These are phyloP conservation scores for Paramyrothecium roridum DNA, from an alignment of 2,329 filamentous ascomycete genomes.

Conservation along the genomic window DNA sequence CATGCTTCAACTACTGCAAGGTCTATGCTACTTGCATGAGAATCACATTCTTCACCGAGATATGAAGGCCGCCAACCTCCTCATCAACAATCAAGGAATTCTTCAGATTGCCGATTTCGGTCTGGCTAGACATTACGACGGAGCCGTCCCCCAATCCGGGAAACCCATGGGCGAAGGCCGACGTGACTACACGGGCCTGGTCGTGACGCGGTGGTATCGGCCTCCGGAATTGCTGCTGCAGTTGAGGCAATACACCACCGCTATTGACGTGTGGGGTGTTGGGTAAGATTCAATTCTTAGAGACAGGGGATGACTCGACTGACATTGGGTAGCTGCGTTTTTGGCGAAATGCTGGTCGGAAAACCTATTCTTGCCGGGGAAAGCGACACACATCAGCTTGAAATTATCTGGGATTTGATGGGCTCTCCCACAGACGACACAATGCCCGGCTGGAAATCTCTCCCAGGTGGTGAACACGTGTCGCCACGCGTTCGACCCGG, in stretches of 20 bases:
- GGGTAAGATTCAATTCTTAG: slow-evolving; percentile 57
- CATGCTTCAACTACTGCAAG: slow-evolving; percentile 87
- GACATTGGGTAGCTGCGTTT: slow-evolving; percentile 71
- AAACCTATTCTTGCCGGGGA: slow-evolving; percentile 91
- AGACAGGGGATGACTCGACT: slow-evolving; percentile 7
- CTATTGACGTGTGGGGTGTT: slow-evolving; percentile 97
- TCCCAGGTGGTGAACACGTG: slow-evolving; percentile 79
- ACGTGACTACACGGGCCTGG: slow-evolving; percentile 91
- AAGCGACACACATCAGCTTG: slow-evolving; percentile 83
- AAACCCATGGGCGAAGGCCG: slow-evolving; percentile 79
- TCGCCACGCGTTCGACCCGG: slow-evolving; percentile 59
- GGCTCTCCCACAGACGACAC: slow-evolving; percentile 84
- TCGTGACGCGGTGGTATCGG: slow-evolving; percentile 96
- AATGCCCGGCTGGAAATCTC: slow-evolving; percentile 85
- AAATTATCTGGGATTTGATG: slow-evolving; percentile 90
- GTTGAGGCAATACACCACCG: slow-evolving; percentile 88
- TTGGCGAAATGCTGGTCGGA: slow-evolving; percentile 94
- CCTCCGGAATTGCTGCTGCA: slow-evolving; percentile 90
- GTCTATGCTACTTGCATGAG: slow-evolving; percentile 85
- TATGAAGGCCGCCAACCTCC: slow-evolving; percentile 97
- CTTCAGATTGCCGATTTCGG: slow-evolving; percentile 98
- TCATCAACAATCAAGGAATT: slow-evolving; percentile 92
- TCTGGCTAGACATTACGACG: slow-evolving; percentile 89
- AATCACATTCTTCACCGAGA: slow-evolving; percentile 90
- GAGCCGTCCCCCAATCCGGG: slow-evolving; percentile 71